Base-by-base conservation (phyloP, 225 moss, liverwort and hornwort genomes). In the Bryoerythrophyllum caledonicum region DNA sequence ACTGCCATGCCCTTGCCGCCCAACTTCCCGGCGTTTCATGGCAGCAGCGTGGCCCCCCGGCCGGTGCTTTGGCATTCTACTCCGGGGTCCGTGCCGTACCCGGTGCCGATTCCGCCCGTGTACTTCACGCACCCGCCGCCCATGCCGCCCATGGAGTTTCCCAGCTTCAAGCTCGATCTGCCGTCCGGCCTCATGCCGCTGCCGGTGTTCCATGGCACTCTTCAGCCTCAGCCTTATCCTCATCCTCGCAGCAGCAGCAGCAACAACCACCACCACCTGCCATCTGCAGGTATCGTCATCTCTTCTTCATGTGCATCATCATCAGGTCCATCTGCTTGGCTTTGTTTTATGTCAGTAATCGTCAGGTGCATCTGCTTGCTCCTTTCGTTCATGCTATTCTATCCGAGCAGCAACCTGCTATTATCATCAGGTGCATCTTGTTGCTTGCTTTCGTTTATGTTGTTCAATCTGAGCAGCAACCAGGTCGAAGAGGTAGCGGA, bases 101-200 rank as follows among this genome's bases (percentile, higher is more conserved):
- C 58, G 2, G 23, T 59, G 21, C 46, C 59, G 7, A 40, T 72
- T 76, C 41, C 60, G 74, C 28, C 74, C 7, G 51, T 64, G 20
- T 24, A 54, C 46, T 26, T 40, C n/a, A 5, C 24, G n/a, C 68
- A 53, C 13, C 68, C 68, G 30, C 71, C 66, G 66, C 74, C 63
- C 21, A 66, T 72, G 69, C 44, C 59, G 59, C 71, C 59, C 44
- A 43, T 60, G 28, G 49, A 60, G 21, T 72, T 66, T 9, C 41
- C 76, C 34, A 14, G 46, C 15, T 75, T 56, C n/a, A 57, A 60
- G 43, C 26, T 59, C 21, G 82, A 82, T 27, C 40, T 7, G 35
- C 38, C 71, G 46, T 10, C 69, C 11, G 53, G 57, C 2, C 34
- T 57, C 25, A 17, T 37, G 67, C n/a, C 55, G 27, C 15, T 70